phyloP scores from a whole-genome alignment of 495 filamentous ascomycete genomes.

The Hypoxylon rickii region DNA sequence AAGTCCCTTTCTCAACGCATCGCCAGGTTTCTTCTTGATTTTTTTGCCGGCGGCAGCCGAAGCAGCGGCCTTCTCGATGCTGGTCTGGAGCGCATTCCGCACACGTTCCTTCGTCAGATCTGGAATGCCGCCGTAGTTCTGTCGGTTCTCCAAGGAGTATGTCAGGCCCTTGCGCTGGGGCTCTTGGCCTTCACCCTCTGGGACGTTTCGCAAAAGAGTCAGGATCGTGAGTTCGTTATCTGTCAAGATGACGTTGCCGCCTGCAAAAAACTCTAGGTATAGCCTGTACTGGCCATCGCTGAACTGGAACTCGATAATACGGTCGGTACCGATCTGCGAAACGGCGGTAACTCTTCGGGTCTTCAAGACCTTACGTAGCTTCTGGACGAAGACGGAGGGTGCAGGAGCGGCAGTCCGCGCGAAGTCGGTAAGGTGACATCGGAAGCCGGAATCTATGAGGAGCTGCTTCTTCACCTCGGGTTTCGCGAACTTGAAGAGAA shows the following conservation, averaged over 20 bases:
- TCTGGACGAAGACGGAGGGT: conserved; percentile 80
- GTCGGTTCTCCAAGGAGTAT: conserved; percentile 80
- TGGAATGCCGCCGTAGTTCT: conserved; percentile 78
- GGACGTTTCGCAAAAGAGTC: conserved; percentile 77
- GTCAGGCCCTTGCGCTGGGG: conserved; percentile 75
- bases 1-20: conserved; percentile 76
- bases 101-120: conserved; percentile 73
- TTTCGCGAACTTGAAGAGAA: conserved; percentile 90
- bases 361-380: conserved; percentile 83
- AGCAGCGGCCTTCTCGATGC: conserved; percentile 56
- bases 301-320: conserved; percentile 90
- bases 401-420: conserved; percentile 79
- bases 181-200: conserved; percentile 71
- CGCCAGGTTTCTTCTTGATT: conserved; percentile 73
- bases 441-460: conserved; percentile 92
- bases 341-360: conserved; percentile 82
- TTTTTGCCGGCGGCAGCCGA: conserved; percentile 61
- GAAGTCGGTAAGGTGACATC: conserved; percentile 91
- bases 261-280: conserved; percentile 94
- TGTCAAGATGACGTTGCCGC: conserved; percentile 89
- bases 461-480: conserved; percentile 85
- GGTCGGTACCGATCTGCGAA: conserved; percentile 86
- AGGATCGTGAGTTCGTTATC: conserved; percentile 79
- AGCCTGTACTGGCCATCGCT: conserved; percentile 86
- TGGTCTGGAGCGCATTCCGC: conserved; percentile 67